Conservation (phyloP, 1,139 yeast genomes). For the Candida sanyaensis region DNA sequence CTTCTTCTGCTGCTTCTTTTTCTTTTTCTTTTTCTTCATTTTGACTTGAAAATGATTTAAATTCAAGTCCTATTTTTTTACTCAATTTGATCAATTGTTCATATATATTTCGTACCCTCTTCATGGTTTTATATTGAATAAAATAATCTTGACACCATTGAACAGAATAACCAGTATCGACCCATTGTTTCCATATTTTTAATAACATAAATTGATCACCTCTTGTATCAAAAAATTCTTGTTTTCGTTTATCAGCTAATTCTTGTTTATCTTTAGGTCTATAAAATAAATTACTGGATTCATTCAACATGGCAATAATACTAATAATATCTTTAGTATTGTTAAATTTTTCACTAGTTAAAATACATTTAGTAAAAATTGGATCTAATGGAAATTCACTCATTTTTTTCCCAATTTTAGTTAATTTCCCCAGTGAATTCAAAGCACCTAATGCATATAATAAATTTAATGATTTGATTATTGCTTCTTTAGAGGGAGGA, state of each 20-base stretch:
- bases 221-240: slow-evolving; percentile 86
- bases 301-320: slow-evolving; percentile 87
- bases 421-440: slow-evolving; percentile 88
- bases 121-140: slow-evolving; percentile 77
- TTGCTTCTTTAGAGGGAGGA: slow-evolving; percentile 99
- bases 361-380: slow-evolving; percentile 75
- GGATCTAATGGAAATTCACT: slow-evolving; percentile 97
- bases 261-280: slow-evolving; percentile 89
- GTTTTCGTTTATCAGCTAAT: slow-evolving; percentile 90
- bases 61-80: slow-evolving; percentile 64
- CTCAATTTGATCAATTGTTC: slow-evolving; percentile 79
- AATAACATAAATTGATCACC: slow-evolving; percentile 93
- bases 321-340: slow-evolving; percentile 90
- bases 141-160: slow-evolving; percentile 95
- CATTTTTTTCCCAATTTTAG: slow-evolving; percentile 84
- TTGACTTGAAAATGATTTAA: slow-evolving; percentile 18
- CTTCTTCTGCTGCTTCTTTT: no score
- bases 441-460: slow-evolving; percentile 86
- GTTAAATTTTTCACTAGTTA: slow-evolving; percentile 81
- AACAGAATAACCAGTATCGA: slow-evolving; percentile 60
- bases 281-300: slow-evolving; percentile 86
- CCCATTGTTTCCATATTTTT: slow-evolving; percentile 85
- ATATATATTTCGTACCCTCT: slow-evolving; percentile 83
- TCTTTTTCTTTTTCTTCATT: slow-evolving; percentile 16
- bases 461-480: slow-evolving; percentile 98